A percentile compares a stretch with the other conserved stretches of the same genome.
Evolutionary conservation across 176 grass and related monocot genomes (phyloP).

Genomic region (Phyllostachys edulis): DNA sequence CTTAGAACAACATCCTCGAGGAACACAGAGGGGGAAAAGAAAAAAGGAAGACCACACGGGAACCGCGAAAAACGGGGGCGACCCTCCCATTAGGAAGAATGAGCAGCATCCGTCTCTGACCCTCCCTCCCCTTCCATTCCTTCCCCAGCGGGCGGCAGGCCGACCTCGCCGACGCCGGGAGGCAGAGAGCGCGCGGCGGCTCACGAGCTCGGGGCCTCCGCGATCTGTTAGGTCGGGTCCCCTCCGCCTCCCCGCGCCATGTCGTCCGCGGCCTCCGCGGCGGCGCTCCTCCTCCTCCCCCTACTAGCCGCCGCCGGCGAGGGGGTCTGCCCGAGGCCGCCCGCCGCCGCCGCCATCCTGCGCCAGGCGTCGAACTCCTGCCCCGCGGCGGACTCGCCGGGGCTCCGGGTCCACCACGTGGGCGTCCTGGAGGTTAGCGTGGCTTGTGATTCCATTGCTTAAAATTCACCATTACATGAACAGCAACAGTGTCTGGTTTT

Average conservation of each 20-base stretch:
- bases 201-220: not conserved
- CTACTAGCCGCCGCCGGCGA: conserved; percentile 32
- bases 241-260: not conserved
- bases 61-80: conserved; percentile 16
- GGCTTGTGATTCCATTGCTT: not conserved
- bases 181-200: not conserved
- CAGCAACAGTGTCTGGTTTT: not conserved
- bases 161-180: not conserved
- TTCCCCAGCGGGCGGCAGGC: not conserved
- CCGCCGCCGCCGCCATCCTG: conserved; percentile 21
- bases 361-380: not conserved
- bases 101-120: not conserved
- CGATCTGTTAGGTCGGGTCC: not conserved
- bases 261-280: conserved; percentile 19
- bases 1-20: too few relatives aligned
- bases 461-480: not conserved
- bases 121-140: not conserved
- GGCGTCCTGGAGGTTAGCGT: conserved; percentile 39
- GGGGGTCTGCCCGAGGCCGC: conserved; percentile 27
- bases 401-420: not conserved
- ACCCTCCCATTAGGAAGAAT: not conserved
- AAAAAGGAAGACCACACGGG: too few relatives aligned
- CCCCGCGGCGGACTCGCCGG: not conserved
- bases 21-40: too few relatives aligned
- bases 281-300: conserved; percentile 34